Base-by-base conservation (phyloP, 2,329 filamentous ascomycete species). In the Pestalotiopsis sp. region DNA sequence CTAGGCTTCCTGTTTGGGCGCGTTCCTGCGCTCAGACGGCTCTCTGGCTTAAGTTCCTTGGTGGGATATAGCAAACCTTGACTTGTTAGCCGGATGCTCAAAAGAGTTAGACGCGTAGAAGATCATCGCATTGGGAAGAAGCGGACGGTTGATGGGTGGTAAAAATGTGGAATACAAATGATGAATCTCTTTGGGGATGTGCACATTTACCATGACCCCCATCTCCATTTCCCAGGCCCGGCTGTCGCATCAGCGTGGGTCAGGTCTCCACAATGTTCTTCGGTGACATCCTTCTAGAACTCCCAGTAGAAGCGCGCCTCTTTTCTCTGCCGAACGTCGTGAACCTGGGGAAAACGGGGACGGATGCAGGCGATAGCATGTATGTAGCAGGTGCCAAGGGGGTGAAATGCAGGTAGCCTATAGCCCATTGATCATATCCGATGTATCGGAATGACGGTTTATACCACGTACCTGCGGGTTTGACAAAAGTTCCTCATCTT, bases 231-330 rank as follows among this genome's bases (percentile, higher is more conserved):
- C 17, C 45, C 45, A 52, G 45, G 45, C 45, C 20, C 64, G 64
- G 64, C 64, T 66, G 64, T 66, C 57, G 64, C 64, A 60, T 41
- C n/a, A 36, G 23, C 36, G 45, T 49, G 49, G 49, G 23, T 31
- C 58, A 11, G 9, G 13, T 36, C 64, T 31, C 45, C 61, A 65
- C 38, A 17, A 36, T 25, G 23, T 41, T 60, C 57, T 66, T 65
- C 64, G 17, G 52, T 66, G 64, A 36, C 64, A 66, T 66, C 64
- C 64, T 66, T 66, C 64, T 66, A 66, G 64, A 66, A 66, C 23
- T 49, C 25, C 36, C 20, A 60, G 45, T 45, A 52, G 55, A 66
- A 66, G 36, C 25, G 39, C 23, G 52, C 59, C 27, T 65, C 39
- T 65, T 36, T 14, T 58, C 49, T 55, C 63, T 65, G 63, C 45